A percentile compares a stretch with the other conserved stretches of the same genome.
Evolutionary conservation across 164 flowering plant genomes (phyloP).

Genomic region (Vitis labrusca): DNA sequence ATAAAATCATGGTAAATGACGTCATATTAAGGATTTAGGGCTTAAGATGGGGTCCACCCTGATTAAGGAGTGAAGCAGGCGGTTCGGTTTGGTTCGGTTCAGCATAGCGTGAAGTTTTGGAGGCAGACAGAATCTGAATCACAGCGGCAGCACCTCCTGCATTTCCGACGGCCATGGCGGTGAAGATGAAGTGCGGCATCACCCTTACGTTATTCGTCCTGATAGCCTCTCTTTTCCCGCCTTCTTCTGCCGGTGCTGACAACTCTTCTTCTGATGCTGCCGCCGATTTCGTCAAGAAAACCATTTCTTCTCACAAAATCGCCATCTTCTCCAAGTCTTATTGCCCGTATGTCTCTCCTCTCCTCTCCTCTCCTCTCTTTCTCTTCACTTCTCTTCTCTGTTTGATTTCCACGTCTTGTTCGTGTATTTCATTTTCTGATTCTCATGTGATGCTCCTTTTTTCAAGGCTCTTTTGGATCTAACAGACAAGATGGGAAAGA

Average conservation of each 20-base stretch:
- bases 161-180: too few species aligned
- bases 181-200: too few species aligned
- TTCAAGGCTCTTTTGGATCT: neutral
- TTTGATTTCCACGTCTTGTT: neutral
- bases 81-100: too few species aligned
- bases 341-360: conserved; percentile 79
- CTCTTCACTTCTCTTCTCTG: conserved; percentile 4
- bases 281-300: conserved; percentile 63
- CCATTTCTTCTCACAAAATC: conserved; percentile 63
- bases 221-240: neutral
- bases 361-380: neutral
- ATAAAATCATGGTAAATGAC: too few species aligned
- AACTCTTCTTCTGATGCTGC: neutral
- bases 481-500: too few species aligned
- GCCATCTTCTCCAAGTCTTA: conserved; percentile 91
- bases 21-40: too few species aligned
- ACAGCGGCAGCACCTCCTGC: too few species aligned
- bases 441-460: neutral
- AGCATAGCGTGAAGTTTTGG: too few species aligned
- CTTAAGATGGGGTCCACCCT: too few species aligned
- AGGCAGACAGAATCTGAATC: too few species aligned
- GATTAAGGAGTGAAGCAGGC: too few species aligned
- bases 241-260: conserved; percentile 7
- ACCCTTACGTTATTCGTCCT: too few species aligned
- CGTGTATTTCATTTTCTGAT: neutral